Conservation (phyloP, 169 alveolate species). For the Cyclospora cayetanensis region DNA sequence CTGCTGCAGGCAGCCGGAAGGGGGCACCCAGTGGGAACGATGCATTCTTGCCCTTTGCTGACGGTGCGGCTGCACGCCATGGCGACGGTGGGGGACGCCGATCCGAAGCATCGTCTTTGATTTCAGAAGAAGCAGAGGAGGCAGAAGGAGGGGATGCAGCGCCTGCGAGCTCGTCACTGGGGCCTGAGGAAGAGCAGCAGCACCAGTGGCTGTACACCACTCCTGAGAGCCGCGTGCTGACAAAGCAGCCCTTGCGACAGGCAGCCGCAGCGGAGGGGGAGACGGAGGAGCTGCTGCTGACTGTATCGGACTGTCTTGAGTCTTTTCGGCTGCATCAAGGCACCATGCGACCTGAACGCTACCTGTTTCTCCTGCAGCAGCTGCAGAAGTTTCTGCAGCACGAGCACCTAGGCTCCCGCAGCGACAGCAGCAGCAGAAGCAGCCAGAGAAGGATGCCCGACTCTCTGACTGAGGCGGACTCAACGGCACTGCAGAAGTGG, state of each 20-base stretch:
- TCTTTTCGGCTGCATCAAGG: neutral
- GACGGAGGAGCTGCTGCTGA: conserved; percentile 7
- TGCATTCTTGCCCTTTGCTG: too few species aligned
- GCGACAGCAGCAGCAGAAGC: conserved; percentile 41
- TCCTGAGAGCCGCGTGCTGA: neutral
- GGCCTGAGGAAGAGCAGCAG: too few species aligned
- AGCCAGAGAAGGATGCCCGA: neutral
- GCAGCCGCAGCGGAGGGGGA: neutral
- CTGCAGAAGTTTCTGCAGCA: neutral
- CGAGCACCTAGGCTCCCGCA: neutral
- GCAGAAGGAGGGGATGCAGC: neutral
- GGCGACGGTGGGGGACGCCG: too few species aligned
- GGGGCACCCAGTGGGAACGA: too few species aligned
- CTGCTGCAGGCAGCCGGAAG: too few species aligned
- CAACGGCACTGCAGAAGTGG: neutral
- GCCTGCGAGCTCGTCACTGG: too few species aligned
- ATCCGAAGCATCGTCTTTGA: too few species aligned
- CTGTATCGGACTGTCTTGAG: conserved; percentile 12
- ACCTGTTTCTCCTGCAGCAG: conserved; percentile 27
- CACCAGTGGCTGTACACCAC: neutral
- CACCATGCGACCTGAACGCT: conserved; percentile 38
- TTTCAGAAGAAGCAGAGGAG: neutral
- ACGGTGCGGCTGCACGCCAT: too few species aligned
- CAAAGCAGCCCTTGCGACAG: neutral
- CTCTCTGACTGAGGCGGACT: neutral